Percentiles rank a stretch among this genome's conserved stretches.
phyloP scores from a whole-genome alignment of 2,329 filamentous ascomycete species.

The Monilinia laxa region DNA sequence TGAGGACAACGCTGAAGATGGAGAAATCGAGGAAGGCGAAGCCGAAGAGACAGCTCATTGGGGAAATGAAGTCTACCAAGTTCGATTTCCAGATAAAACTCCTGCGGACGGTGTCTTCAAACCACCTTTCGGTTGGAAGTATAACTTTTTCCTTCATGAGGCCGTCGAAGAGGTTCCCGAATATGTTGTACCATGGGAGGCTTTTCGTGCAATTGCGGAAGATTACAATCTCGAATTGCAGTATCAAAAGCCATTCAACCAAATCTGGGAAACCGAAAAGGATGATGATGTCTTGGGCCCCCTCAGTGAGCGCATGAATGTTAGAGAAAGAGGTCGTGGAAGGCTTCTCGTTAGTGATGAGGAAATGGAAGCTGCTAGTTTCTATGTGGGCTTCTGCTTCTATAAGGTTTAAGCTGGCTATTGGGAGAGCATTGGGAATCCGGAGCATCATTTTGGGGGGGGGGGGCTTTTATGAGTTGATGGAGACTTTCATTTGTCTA shows the following conservation, averaged over 20 bases:
- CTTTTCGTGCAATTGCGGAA: conserved; percentile 90
- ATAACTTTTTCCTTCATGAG: conserved; percentile 93
- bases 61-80: conserved; percentile 91
- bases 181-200: conserved; percentile 98
- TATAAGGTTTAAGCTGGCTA: conserved; percentile 71
- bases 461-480: background rate
- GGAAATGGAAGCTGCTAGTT: conserved; percentile 88
- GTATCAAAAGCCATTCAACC: conserved; percentile 86
- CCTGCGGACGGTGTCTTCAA: conserved; percentile 87
- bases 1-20: conserved; percentile 39
- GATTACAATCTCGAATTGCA: conserved; percentile 96
- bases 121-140: conserved; percentile 96
- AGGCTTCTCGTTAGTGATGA: conserved; percentile 71
- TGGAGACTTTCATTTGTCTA: background rate
- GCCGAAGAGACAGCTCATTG: conserved; percentile 70
- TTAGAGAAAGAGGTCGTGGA: conserved; percentile 68
- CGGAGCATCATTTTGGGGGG: background rate
- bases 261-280: conserved; percentile 91
- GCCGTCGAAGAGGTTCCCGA: conserved; percentile 95
- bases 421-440: conserved; percentile 3
- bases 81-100: conserved; percentile 81
- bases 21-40: conserved; percentile 59
- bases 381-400: conserved; percentile 95
- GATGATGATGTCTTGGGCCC: conserved; percentile 78
- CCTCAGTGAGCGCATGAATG: conserved; percentile 93